Evolutionary conservation across 768 basidiomycete genomes (phyloP), one percentile per base, ranked within the genome.

Genomic region (Boletus coccyginus): DNA sequence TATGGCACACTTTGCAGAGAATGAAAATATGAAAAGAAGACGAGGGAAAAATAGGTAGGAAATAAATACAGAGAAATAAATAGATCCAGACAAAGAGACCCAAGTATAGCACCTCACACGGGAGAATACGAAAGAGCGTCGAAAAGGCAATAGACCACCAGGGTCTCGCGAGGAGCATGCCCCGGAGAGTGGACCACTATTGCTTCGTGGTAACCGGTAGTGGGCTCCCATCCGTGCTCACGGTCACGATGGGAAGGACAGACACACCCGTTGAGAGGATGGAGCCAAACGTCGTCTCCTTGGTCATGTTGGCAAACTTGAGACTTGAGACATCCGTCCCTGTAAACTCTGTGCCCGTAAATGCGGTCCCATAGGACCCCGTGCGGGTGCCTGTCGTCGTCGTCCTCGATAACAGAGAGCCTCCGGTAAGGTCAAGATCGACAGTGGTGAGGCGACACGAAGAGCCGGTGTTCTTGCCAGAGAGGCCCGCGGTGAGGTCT

Each of bases 391-490:
- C 47, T 14, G 39, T 42, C 9, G 41, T 32, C 24, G 33, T 41
- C 29, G 33, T 27, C 27, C 27, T 31, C 8, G 50, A 27, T 19
- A 55, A 46, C 3, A 21, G 11, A 2, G 63, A 52, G 6, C 53
- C 50, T 3, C 44, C 54, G 7, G 63, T 41, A 29, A 53, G 8
- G 16, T 67, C 55, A 16, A 70, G 62, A 21, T 70, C 66, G 24
- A 66, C 53, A 40, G 68, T 72, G 12, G 69, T 70, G 16, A 70
- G 66, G 10, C 36, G 41, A 42, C 59, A n/a, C 2, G 61, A 56
- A 5, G 56, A 45, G 7, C 3, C 8, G 1, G 35, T 7, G 16
- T 16, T 21, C 50, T 60, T 66, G n/a, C 13, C 52, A 1, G 53
- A 7, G 16, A 48, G n/a, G 12, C 44, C 36, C 1, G 42, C 45